Evolutionary conservation across 306 rosid species (phyloP).

Genomic region (Canavalia ensiformis): DNA sequence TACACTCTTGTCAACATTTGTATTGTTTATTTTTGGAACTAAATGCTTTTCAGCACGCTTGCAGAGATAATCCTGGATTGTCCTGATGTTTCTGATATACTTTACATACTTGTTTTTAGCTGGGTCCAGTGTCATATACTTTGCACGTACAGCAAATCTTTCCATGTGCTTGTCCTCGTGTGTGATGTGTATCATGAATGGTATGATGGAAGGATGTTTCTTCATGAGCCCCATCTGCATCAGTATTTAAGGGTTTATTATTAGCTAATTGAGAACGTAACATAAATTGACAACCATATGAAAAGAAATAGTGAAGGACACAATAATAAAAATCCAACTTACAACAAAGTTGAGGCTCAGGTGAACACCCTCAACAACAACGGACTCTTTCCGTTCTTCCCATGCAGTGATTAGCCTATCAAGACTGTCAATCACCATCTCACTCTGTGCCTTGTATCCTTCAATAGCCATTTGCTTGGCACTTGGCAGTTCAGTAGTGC

Average conservation of each 20-base stretch:
- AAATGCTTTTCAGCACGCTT: slow-evolving; percentile 97
- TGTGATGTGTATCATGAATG: slow-evolving; percentile 92
- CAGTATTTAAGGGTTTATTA: slow-evolving; percentile 41
- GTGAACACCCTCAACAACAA: slow-evolving; percentile 98
- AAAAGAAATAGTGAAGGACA: slow-evolving; percentile 21
- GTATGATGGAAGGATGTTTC: slow-evolving; percentile 94
- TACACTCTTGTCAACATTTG: slow-evolving; percentile 97
- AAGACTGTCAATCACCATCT: slow-evolving; percentile 99
- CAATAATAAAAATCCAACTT: slow-evolving; percentile 40
- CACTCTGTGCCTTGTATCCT: slow-evolving; percentile 98
- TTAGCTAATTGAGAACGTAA: slow-evolving; percentile 22
- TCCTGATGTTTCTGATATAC: slow-evolving; percentile 92
- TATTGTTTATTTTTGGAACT: slow-evolving; percentile 97
- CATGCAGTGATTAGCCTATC: slow-evolving; percentile 95
- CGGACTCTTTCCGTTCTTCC: slow-evolving; percentile 97
- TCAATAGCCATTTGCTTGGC: slow-evolving; percentile 94
- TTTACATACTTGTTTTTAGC: slow-evolving; percentile 95
- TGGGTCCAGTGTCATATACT: slow-evolving; percentile 97
- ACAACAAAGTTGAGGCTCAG: slow-evolving; percentile 97
- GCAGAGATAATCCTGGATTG: slow-evolving; percentile 97
- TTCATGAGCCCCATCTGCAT: slow-evolving; percentile 98
- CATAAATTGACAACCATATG: neutral
- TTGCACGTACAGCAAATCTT: slow-evolving; percentile 98
- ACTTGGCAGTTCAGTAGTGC: slow-evolving; percentile 65
- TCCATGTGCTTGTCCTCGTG: slow-evolving; percentile 97